Percentiles rank a stretch among this genome's conserved stretches.
phyloP scores from a whole-genome alignment of 495 filamentous ascomycete species.

The Trichocladium uniseriatum region DNA sequence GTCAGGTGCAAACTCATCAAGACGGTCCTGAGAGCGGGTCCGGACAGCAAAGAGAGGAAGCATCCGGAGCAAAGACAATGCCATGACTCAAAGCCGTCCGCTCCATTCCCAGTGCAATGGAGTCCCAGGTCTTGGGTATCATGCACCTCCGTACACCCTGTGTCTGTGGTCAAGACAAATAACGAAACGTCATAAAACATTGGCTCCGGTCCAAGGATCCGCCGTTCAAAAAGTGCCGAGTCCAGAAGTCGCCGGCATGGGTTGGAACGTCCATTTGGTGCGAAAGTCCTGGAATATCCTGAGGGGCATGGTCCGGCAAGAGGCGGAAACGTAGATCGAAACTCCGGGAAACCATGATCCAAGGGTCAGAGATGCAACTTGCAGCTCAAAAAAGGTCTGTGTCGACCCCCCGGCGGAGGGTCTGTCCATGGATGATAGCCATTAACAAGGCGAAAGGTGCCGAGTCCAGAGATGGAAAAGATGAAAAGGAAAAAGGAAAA shows the following conservation, averaged over 20 bases:
- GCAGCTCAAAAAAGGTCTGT: constrained; percentile 32
- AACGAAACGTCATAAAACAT: constrained; percentile 24
- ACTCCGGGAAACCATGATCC: constrained; percentile 3
- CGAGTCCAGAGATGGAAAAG: constrained; percentile 23
- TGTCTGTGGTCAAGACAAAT: constrained; percentile 17
- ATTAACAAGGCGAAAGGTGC: constrained; percentile 19
- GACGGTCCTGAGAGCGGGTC: constrained; percentile 15
- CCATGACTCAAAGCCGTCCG: constrained; percentile 9
- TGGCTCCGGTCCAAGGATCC: constrained; percentile 13
- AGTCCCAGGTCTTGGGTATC: constrained; percentile 18
- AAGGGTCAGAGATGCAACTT: constrained; percentile 34
- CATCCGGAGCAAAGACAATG: constrained; percentile 12
- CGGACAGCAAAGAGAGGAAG: constrained; percentile 26
- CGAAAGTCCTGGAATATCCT: neutral
- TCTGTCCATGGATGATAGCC: constrained; percentile 33
- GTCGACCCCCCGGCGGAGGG: constrained; percentile 28
- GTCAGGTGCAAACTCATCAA: constrained; percentile 3
- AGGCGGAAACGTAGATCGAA: neutral
- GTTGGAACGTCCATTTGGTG: constrained; percentile 3
- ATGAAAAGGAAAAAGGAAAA: constrained; percentile 2
- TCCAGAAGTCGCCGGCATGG: neutral
- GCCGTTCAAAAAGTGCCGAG: constrained; percentile 7
- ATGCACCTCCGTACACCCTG: constrained; percentile 10
- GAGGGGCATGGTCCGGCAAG: neutral
- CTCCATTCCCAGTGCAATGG: constrained; percentile 14